These are phyloP conservation scores for Osmozyma mogii DNA, from an alignment of 805 yeast genomes.

Conservation along the genomic window DNA sequence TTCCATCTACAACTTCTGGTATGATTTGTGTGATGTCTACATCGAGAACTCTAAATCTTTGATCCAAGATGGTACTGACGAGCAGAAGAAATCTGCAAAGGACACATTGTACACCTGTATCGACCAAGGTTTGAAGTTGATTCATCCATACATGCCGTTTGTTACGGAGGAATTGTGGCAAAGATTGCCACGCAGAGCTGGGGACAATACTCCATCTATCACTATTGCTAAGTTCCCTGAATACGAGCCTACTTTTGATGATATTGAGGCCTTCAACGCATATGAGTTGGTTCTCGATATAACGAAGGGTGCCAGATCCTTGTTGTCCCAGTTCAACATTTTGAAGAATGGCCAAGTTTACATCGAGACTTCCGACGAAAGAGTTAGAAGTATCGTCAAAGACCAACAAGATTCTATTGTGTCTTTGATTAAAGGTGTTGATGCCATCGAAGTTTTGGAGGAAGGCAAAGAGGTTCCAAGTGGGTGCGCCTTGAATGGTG, in stretches of 20 bases:
- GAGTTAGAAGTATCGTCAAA: slow-evolving; percentile 43
- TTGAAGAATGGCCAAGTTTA: slow-evolving; percentile 80
- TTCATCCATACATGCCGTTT: slow-evolving; percentile 98
- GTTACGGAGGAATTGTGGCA: slow-evolving; percentile 99
- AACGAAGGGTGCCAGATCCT: slow-evolving; percentile 86
- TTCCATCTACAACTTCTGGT: slow-evolving; percentile 91
- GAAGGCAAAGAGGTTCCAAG: slow-evolving; percentile 56
- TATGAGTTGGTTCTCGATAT: slow-evolving; percentile 81
- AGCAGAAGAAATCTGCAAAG: slow-evolving; percentile 81
- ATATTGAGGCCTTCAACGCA: slow-evolving; percentile 58
- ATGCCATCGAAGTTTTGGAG: slow-evolving; percentile 58
- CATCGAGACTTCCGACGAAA: slow-evolving; percentile 57
- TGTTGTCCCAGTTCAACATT: slow-evolving; percentile 84
- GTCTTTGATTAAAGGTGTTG: slow-evolving; percentile 87
- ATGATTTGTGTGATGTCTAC: slow-evolving; percentile 93
- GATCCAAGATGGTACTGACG: slow-evolving; percentile 83
- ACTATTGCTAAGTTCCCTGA: slow-evolving; percentile 75
- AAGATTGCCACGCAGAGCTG: slow-evolving; percentile 81
- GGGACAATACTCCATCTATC: slow-evolving; percentile 64
- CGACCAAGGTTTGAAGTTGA: slow-evolving; percentile 83
- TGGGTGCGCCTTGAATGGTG: slow-evolving; percentile 84
- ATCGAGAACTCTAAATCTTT: slow-evolving; percentile 94
- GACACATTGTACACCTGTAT: slow-evolving; percentile 90
- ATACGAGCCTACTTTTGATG: slow-evolving; percentile 50
- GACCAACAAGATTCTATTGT: slow-evolving; percentile 82